A percentile compares a stretch with the other conserved stretches of the same genome.
Evolutionary conservation across 805 yeast species (phyloP).

Genomic region (Metschnikowia drakensbergensis): DNA sequence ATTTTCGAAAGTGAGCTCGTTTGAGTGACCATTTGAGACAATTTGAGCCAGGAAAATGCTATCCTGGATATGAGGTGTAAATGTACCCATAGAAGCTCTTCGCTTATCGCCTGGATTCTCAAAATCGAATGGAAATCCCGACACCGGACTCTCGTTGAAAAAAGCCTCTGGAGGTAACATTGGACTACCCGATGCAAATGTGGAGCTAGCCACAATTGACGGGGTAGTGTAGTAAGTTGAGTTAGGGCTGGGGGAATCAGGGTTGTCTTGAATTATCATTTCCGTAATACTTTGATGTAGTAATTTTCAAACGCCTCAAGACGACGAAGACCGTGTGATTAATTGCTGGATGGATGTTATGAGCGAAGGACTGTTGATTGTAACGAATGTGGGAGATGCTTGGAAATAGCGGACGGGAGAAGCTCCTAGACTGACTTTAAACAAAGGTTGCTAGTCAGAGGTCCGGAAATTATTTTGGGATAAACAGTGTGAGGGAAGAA

Average conservation of each 20-base stretch:
- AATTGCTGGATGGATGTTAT: not conserved
- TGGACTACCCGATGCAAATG: slow-evolving; percentile 5
- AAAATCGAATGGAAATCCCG: not conserved
- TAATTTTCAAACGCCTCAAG: not conserved
- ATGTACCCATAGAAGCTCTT: not conserved
- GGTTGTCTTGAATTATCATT: not conserved
- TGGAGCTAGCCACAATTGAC: slow-evolving; percentile 3
- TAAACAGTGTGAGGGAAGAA: not conserved
- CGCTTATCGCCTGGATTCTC: not conserved
- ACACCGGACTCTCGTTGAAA: not conserved
- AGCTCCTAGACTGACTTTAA: not conserved
- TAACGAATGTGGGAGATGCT: not conserved
- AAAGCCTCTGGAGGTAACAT: not conserved
- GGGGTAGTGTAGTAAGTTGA: slow-evolving; percentile 2
- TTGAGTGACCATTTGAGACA: not conserved
- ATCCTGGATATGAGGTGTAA: not conserved
- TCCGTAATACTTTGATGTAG: too few relatives aligned
- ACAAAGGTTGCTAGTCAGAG: not conserved
- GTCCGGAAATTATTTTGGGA: not conserved
- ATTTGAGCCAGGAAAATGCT: not conserved
- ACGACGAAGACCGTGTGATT: not conserved
- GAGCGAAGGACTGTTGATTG: not conserved
- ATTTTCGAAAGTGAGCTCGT: not conserved
- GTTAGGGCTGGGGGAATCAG: not conserved
- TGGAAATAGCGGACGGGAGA: not conserved